phyloP scores from a whole-genome alignment of 2,329 filamentous ascomycete species.

The Periconia sp. region DNA sequence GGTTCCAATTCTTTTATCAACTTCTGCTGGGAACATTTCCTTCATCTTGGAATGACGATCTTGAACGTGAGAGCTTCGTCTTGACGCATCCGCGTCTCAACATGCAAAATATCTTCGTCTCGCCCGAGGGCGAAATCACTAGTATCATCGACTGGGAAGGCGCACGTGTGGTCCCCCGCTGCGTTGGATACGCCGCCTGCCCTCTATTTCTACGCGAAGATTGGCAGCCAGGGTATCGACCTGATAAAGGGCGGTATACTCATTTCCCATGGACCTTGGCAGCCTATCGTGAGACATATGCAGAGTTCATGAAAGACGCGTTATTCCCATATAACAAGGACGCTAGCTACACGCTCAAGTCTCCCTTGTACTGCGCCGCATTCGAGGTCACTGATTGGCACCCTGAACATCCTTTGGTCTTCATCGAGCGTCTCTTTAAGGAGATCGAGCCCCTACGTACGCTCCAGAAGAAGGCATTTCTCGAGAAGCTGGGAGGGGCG shows the following conservation, averaged over 20 bases:
- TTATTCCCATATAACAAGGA: neutral
- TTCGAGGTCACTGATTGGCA: neutral
- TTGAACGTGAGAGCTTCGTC: slow-evolving; percentile 16
- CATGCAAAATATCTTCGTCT: slow-evolving; percentile 21
- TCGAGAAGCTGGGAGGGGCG: neutral
- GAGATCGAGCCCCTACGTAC: neutral
- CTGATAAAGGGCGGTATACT: neutral
- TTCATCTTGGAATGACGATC: too few species aligned
- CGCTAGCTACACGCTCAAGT: neutral
- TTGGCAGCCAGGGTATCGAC: slow-evolving; percentile 1
- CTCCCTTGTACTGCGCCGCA: neutral
- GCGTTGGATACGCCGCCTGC: slow-evolving; percentile 13
- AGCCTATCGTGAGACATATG: neutral
- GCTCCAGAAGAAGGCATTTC: neutral
- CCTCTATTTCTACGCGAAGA: slow-evolving; percentile 16
- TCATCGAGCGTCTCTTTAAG: neutral
- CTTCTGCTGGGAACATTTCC: neutral
- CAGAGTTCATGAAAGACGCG: neutral
- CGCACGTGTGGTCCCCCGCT: slow-evolving; percentile 10
- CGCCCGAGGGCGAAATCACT: slow-evolving; percentile 8
- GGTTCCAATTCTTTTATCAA: neutral
- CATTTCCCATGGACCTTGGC: neutral
- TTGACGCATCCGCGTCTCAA: slow-evolving; percentile 18
- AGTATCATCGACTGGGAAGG: slow-evolving; percentile 28
- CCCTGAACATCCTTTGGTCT: neutral